Conservation (phyloP, 2,329 filamentous ascomycete species). For the Cercospora sp. region DNA sequence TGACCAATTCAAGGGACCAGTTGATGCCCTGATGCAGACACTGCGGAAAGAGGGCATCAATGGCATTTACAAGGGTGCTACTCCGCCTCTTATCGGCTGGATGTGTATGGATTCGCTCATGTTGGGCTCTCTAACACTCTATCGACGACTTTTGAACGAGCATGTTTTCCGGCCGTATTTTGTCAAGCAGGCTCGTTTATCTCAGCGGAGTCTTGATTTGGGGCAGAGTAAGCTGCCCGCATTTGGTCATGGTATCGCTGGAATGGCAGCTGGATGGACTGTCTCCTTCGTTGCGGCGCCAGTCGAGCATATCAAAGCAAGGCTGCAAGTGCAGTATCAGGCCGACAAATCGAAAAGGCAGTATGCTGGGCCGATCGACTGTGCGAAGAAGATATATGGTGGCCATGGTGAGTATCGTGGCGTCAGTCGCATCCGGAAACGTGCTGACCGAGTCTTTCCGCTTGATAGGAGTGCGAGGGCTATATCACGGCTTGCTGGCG, state of each 20-base stretch:
- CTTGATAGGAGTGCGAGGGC: conserved; percentile 59
- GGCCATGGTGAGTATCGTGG: conserved; percentile 54
- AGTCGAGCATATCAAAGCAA: conserved; percentile 91
- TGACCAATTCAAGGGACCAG: conserved; percentile 77
- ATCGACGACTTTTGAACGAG: conserved; percentile 79
- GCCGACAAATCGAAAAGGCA: conserved; percentile 72
- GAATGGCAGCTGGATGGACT: conserved; percentile 81
- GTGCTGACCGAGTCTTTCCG: not conserved
- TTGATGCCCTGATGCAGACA: conserved; percentile 83
- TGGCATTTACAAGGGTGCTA: conserved; percentile 76
- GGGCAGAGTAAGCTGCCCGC: conserved; percentile 61
- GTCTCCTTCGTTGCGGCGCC: conserved; percentile 92
- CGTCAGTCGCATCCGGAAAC: not conserved
- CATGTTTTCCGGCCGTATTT: conserved; percentile 65
- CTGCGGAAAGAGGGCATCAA: conserved; percentile 78
- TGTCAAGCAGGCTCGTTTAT: conserved; percentile 21
- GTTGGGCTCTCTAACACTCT: conserved; percentile 88
- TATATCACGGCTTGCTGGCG: conserved; percentile 83
- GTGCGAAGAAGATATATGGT: conserved; percentile 64
- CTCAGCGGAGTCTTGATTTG: conserved; percentile 33
- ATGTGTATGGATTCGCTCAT: conserved; percentile 97
- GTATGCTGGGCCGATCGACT: conserved; percentile 87
- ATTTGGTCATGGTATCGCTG: conserved; percentile 82
- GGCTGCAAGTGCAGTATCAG: conserved; percentile 91
- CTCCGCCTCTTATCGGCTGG: conserved; percentile 90